Percentiles rank a stretch among this genome's conserved stretches.
Conservation (phyloP, 305 asterid genomes). For the Rubia peregrina region DNA sequence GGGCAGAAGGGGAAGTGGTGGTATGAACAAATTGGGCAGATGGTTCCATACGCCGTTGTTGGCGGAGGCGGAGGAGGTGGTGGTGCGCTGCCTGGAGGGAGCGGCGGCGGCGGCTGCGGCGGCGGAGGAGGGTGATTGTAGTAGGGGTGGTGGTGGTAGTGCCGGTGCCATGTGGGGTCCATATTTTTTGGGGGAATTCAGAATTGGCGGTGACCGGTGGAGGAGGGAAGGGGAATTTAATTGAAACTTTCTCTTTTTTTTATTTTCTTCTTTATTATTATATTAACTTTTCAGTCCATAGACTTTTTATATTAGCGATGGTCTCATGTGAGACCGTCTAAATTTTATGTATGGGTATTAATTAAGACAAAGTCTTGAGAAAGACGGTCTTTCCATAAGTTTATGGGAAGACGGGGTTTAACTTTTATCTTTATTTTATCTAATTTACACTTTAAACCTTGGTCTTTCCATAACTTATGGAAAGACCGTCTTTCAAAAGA, state of each 20-base stretch:
- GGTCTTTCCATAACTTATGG: no score
- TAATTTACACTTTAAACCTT: no score
- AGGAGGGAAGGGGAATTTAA: neutral
- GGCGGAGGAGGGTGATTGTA: constrained; percentile 2
- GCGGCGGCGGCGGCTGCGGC: constrained; percentile 16
- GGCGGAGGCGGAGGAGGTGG: constrained; percentile 27
- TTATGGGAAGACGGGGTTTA: no score
- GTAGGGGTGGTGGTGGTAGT: constrained; percentile 1
- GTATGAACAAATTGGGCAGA: constrained; percentile 67
- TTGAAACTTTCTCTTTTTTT: neutral
- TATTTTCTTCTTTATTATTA: neutral
- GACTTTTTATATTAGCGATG: no score
- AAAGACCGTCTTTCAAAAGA: no score
- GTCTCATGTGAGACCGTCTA: no score
- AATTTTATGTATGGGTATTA: no score
- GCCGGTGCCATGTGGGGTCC: constrained; percentile 73
- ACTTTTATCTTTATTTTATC: no score
- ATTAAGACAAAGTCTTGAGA: no score
- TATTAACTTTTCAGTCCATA: no score
- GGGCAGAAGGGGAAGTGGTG: constrained; percentile 88
- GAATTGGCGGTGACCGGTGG: neutral
- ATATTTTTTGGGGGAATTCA: constrained; percentile 19
- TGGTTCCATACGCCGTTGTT: constrained; percentile 19
- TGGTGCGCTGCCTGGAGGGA: constrained; percentile 7
- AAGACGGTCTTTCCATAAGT: no score